A percentile compares a stretch with the other conserved stretches of the same genome.
phyloP scores from a whole-genome alignment of 306 rosid species.

The Gastrolobium bilobum region DNA sequence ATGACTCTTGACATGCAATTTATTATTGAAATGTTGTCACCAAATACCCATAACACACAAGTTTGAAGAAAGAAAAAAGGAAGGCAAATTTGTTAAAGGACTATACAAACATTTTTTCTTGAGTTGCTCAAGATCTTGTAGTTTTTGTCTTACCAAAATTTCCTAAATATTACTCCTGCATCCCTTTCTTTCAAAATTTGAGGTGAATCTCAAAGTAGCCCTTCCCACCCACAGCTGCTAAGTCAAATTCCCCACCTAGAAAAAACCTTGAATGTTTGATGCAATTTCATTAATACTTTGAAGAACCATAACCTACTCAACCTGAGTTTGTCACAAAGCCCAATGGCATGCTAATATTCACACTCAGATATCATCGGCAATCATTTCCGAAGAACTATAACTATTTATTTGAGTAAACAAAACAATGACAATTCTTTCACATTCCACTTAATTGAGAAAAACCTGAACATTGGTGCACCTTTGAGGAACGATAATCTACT shows the following conservation, averaged over 20 bases:
- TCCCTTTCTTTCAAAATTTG: neutral
- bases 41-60: neutral
- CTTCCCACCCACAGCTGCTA: neutral
- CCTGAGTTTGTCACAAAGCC: conserved; percentile 16
- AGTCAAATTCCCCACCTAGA: conserved; percentile 3
- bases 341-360: neutral
- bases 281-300: conserved; percentile 8
- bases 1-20: conserved; percentile 17
- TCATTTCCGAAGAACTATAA: conserved; percentile 9
- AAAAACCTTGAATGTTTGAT: conserved; percentile 9
- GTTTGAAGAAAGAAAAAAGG: conserved; percentile 2
- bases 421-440: conserved; percentile 12
- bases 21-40: conserved; percentile 3
- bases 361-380: neutral
- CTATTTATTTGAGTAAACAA: conserved; percentile 21
- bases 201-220: conserved; percentile 1
- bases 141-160: conserved; percentile 4
- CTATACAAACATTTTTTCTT: neutral
- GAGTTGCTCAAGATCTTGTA: neutral
- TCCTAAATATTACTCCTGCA: conserved; percentile 7
- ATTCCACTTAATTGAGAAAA: neutral
- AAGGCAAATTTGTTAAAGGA: conserved; percentile 4
- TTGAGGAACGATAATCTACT: conserved; percentile 9
- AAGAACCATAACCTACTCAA: conserved; percentile 7
- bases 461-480: neutral